Percentiles rank a stretch among this genome's conserved stretches.
Evolutionary conservation across 352 stramenopile genomes (phyloP).

Genomic region (Phytophthora pinifolia): DNA sequence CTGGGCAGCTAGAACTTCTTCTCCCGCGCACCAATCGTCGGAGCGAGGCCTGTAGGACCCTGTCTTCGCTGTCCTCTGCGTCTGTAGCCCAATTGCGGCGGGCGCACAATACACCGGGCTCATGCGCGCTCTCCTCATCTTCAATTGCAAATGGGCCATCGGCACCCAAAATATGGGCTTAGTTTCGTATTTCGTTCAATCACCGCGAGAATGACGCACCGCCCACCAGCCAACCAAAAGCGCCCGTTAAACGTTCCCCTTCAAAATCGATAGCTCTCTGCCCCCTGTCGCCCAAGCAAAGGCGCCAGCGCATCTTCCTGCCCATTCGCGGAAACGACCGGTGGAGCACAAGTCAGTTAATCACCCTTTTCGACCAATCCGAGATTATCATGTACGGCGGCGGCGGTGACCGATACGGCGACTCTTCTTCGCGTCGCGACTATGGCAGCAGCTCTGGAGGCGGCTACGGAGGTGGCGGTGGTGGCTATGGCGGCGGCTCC

Average conservation of each 20-base stretch:
- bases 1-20: not conserved
- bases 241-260: conserved; percentile 13
- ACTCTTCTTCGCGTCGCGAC: conserved; percentile 77
- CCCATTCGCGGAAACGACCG: conserved; percentile 33
- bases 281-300: conserved; percentile 1
- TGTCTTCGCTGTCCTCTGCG: conserved; percentile 19
- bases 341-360: conserved; percentile 6
- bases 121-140: conserved; percentile 7
- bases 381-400: conserved; percentile 62
- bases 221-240: conserved; percentile 33
- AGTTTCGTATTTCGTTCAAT: conserved; percentile 26
- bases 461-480: conserved; percentile 33
- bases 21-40: not conserved
- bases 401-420: conserved; percentile 65
- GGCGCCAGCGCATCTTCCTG: too few species aligned
- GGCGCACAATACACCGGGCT: conserved; percentile 31
- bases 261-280: conserved; percentile 33
- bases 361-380: conserved; percentile 18
- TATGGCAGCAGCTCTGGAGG: conserved; percentile 33
- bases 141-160: too few species aligned
- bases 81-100: not conserved
- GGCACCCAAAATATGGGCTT: too few species aligned
- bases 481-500: conserved; percentile 20
- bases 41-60: conserved; percentile 16
- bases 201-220: conserved; percentile 6